Evolutionary conservation across 192 early-diverging fungal genomes (phyloP), one percentile per base, ranked within the genome.

Genomic region (Chytriomyces sp.): DNA sequence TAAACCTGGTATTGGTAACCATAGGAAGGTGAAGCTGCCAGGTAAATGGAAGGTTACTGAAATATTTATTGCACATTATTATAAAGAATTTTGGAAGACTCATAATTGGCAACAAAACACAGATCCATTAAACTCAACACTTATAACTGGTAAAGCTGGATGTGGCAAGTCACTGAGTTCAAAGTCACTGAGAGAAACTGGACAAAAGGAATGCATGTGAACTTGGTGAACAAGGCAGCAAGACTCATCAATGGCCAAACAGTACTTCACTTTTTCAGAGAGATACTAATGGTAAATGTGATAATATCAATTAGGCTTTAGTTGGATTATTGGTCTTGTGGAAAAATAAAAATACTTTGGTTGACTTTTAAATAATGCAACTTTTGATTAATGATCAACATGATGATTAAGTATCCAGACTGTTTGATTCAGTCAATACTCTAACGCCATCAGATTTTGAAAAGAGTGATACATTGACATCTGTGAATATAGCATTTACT

Each of bases 201-300:
- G 41, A 19, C 7, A 17, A 30, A 30, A 57, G 55, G 28, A 25
- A 25, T 25, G 6, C 26, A 57, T 25, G 25, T 57, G 6, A 7
- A 17, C 55, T 57, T 57, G 28, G 55, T 25, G 26, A 57, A 57
- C 28, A 57, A 57, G 25, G 55, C 55, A 57, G 55, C 55, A 25
- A 7, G 28, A 17, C 26, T 57, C 6, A 57, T 57, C 26, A 6
- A 30, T 17, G 55, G n/a, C 7, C 55, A 17, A 19, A 57, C 55
- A 17, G 55, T 57, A 25, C 28, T 17, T 57, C 28, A 17, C 17
- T 57, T 57, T 57, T 57, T 57, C 55, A 57, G 6, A 25, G 7
- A 17, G 55, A 44, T 19, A 44, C 7, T 44, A 19, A 44, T 44
- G 41, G 41, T 44, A 44, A 44, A 44, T 44, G 41, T 19, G 19